A percentile compares a stretch with the other conserved stretches of the same genome.
phyloP scores from a whole-genome alignment of 2,329 filamentous ascomycete species.

The Sporothrix humicola region DNA sequence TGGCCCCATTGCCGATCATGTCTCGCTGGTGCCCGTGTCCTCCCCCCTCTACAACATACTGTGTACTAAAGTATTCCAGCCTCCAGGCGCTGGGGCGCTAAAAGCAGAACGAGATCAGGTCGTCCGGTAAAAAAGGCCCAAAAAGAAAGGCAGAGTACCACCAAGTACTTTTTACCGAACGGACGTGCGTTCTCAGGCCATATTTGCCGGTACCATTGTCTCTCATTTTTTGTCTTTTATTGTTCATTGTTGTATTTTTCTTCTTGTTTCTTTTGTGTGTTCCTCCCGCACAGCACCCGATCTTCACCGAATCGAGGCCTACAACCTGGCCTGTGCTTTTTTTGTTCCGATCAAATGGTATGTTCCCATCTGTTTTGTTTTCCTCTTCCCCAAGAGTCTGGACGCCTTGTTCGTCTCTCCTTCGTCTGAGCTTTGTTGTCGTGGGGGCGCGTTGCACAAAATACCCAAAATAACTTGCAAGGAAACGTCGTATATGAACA shows the following conservation, averaged over 20 bases:
- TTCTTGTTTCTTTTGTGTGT: neutral
- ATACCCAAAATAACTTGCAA: neutral
- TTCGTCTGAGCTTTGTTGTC: slow-evolving; percentile 2
- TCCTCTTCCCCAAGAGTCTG: neutral
- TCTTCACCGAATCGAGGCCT: slow-evolving; percentile 4
- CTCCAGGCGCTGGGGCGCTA: neutral
- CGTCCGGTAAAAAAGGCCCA: neutral
- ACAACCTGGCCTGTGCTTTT: slow-evolving; percentile 20
- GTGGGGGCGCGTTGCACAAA: neutral
- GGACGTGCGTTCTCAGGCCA: slow-evolving; percentile 15
- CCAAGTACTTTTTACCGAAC: slow-evolving; percentile 5
- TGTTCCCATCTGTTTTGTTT: neutral
- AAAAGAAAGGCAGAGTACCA: neutral
- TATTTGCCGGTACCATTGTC: slow-evolving; percentile 8
- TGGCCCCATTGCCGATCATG: slow-evolving; percentile 21
- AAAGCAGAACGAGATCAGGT: neutral
- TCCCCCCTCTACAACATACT: too few relatives aligned
- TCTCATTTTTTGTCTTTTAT: neutral
- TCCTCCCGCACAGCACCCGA: neutral
- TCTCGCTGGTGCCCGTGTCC: slow-evolving; percentile 24
- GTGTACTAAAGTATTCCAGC: too few relatives aligned
- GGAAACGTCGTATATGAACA: neutral
- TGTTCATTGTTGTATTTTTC: neutral
- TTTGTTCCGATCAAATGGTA: neutral
- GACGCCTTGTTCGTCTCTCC: neutral